These are phyloP conservation scores for Annulohypoxylon bovei DNA, from an alignment of 495 filamentous ascomycete genomes.

Conservation along the genomic window DNA sequence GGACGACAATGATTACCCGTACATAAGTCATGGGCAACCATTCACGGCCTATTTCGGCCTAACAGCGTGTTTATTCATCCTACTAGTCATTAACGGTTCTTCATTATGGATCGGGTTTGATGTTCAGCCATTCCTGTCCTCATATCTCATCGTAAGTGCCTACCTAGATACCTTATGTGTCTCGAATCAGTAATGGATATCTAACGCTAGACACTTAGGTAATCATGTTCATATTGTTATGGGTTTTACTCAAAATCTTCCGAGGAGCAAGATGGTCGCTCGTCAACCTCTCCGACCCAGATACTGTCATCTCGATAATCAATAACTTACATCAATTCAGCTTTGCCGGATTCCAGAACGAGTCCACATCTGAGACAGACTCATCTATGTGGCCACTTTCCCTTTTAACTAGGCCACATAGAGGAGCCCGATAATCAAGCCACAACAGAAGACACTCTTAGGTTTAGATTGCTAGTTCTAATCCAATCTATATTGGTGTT, in stretches of 20 bases:
- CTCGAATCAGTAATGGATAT: neutral
- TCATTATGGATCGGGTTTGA: slow-evolving; percentile 53
- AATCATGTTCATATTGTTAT: slow-evolving; percentile 47
- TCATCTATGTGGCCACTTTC: slow-evolving; percentile 6
- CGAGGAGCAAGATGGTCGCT: slow-evolving; percentile 42
- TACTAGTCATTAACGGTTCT: slow-evolving; percentile 52
- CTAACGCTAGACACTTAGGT: slow-evolving; percentile 27
- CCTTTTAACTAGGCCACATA: neutral
- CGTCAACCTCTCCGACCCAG: slow-evolving; percentile 45
- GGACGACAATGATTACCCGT: slow-evolving; percentile 53
- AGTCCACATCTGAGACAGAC: neutral
- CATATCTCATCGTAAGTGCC: slow-evolving; percentile 51
- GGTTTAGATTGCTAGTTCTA: too few species aligned
- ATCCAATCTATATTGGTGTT: too few species aligned
- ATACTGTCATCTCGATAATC: slow-evolving; percentile 19
- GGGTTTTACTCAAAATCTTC: slow-evolving; percentile 45
- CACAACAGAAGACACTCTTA: too few species aligned
- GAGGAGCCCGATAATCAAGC: neutral
- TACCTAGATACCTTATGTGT: neutral
- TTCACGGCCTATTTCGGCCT: slow-evolving; percentile 52
- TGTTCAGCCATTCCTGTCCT: slow-evolving; percentile 47
- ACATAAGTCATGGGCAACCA: slow-evolving; percentile 55
- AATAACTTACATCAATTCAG: slow-evolving; percentile 19
- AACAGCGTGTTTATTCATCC: slow-evolving; percentile 50
- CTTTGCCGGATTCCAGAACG: slow-evolving; percentile 11